These are phyloP conservation scores for Fusarium kyushuense DNA, from an alignment of 2,329 filamentous ascomycete species.

Conservation along the genomic window DNA sequence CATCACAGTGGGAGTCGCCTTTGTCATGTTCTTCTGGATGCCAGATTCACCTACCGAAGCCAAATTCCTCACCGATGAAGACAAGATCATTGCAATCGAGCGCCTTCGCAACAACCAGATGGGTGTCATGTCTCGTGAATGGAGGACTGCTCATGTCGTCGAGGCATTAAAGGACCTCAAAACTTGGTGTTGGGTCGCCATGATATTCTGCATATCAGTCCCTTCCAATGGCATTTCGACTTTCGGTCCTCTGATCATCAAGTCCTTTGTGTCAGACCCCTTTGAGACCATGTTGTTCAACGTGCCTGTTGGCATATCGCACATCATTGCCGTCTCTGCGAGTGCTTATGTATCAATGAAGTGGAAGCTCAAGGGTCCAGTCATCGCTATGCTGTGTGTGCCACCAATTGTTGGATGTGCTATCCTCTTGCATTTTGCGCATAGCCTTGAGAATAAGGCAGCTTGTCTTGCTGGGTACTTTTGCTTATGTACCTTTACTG, in stretches of 20 bases:
- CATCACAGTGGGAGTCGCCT: slow-evolving; percentile 61
- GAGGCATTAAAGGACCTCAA: slow-evolving; percentile 69
- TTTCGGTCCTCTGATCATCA: slow-evolving; percentile 70
- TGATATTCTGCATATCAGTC: slow-evolving; percentile 67
- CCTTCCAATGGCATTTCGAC: slow-evolving; percentile 69
- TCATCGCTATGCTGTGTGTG: slow-evolving; percentile 66
- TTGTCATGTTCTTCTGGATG: slow-evolving; percentile 61
- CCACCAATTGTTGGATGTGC: slow-evolving; percentile 69
- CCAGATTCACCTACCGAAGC: slow-evolving; percentile 64
- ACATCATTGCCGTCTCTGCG: slow-evolving; percentile 68
- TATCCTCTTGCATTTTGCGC: slow-evolving; percentile 64
- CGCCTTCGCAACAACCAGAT: slow-evolving; percentile 67
- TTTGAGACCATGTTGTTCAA: slow-evolving; percentile 71
- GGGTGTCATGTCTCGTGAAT: slow-evolving; percentile 64
- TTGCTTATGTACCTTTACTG: slow-evolving; percentile 68
- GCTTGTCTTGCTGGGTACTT: slow-evolving; percentile 69
- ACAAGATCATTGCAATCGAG: slow-evolving; percentile 66
- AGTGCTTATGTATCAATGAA: slow-evolving; percentile 67
- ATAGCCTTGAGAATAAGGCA: slow-evolving; percentile 59
- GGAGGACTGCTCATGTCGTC: slow-evolving; percentile 63
- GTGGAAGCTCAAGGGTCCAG: slow-evolving; percentile 67
- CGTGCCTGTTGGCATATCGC: slow-evolving; percentile 70
- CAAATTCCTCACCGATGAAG: slow-evolving; percentile 62
- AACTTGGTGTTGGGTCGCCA: slow-evolving; percentile 69
- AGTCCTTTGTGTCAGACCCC: slow-evolving; percentile 68